Conservation (phyloP, 2,329 filamentous ascomycete species). For the Trichoderma sp. region DNA sequence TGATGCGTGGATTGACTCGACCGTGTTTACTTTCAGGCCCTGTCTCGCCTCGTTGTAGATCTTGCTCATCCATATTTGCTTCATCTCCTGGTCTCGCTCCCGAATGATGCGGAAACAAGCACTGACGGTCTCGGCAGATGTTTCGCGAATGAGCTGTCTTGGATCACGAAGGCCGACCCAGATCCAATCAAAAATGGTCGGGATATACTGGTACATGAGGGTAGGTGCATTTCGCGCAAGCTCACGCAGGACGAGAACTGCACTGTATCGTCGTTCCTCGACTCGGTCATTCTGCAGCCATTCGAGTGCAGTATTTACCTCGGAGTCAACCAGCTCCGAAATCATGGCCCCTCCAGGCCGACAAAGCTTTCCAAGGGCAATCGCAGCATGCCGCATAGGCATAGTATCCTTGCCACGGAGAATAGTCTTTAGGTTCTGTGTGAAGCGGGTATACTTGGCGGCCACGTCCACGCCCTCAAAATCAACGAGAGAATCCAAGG, state of each 20-base stretch:
- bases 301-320: slow-evolving; percentile 94
- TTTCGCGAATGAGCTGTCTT: slow-evolving; percentile 87
- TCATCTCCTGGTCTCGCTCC: slow-evolving; percentile 85
- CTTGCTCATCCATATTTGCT: slow-evolving; percentile 83
- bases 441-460: slow-evolving; percentile 92
- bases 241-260: slow-evolving; percentile 87
- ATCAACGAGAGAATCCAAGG: slow-evolving; percentile 89
- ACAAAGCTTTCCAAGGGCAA: slow-evolving; percentile 85
- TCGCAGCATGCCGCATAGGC: slow-evolving; percentile 87
- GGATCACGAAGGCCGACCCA: slow-evolving; percentile 92
- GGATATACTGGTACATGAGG: slow-evolving; percentile 91
- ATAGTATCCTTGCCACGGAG: slow-evolving; percentile 87
- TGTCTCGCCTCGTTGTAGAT: slow-evolving; percentile 84
- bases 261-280: slow-evolving; percentile 90
- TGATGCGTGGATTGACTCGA: slow-evolving; percentile 92
- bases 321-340: slow-evolving; percentile 92
- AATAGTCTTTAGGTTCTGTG: slow-evolving; percentile 83
- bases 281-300: slow-evolving; percentile 95
- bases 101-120: slow-evolving; percentile 96
- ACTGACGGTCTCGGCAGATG: slow-evolving; percentile 88
- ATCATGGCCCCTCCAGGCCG: slow-evolving; percentile 91
- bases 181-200: slow-evolving; percentile 92
- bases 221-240: slow-evolving; percentile 91
- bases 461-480: slow-evolving; percentile 94
- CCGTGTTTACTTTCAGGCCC: slow-evolving; percentile 76